Conservation (phyloP, 2,329 filamentous ascomycete genomes). For the Berkeleyomyces rouxiae region DNA sequence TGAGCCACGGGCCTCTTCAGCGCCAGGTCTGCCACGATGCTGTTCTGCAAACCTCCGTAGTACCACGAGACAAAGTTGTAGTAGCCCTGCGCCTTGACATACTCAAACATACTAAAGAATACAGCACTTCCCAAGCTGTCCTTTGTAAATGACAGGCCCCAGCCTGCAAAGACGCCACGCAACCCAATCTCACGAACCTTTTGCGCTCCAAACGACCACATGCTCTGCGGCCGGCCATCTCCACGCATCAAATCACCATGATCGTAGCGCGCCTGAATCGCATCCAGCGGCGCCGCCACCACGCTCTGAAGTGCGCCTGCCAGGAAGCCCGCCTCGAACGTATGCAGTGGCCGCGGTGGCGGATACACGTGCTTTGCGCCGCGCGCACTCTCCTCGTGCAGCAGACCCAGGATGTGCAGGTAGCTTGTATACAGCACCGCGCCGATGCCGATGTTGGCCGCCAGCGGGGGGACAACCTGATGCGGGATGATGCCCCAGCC, state of each 20-base stretch:
- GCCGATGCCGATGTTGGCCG: constrained; percentile 59
- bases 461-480: constrained; percentile 57
- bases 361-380: constrained; percentile 50
- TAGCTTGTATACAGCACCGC: constrained; percentile 63
- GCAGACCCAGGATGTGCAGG: constrained; percentile 46
- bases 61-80: constrained; percentile 55
- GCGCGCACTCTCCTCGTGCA: constrained; percentile 47
- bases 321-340: constrained; percentile 52
- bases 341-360: constrained; percentile 44
- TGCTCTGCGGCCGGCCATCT: constrained; percentile 33
- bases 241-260: constrained; percentile 29
- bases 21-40: constrained; percentile 27
- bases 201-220: constrained; percentile 55
- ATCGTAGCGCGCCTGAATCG: constrained; percentile 58
- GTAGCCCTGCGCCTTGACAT: constrained; percentile 54
- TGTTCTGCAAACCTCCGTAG: constrained; percentile 42
- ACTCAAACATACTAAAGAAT: constrained; percentile 64
- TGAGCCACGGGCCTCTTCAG: constrained; percentile 1
- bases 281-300: constrained; percentile 58
- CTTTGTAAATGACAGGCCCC: constrained; percentile 50
- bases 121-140: constrained; percentile 52
- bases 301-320: constrained; percentile 55
- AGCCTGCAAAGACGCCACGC: constrained; percentile 59
- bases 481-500: constrained; percentile 61
- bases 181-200: constrained; percentile 53